A percentile compares a stretch with the other conserved stretches of the same genome.
phyloP scores from a whole-genome alignment of 805 yeast genomes.

The Myxozyma monticola region DNA sequence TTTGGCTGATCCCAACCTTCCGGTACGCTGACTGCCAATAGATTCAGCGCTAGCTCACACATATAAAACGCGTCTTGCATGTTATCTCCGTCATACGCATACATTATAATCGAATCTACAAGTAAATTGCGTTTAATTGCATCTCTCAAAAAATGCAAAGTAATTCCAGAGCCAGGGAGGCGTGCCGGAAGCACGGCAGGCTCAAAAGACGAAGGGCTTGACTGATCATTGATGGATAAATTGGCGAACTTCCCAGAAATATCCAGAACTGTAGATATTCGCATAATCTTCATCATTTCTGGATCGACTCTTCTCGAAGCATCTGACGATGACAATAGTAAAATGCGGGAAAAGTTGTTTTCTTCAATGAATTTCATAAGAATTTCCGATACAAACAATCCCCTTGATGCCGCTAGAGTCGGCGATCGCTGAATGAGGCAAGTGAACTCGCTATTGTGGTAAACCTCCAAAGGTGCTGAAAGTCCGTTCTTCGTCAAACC shows the following conservation, averaged over 20 bases:
- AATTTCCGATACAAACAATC: constrained; percentile 53
- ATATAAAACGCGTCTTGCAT: constrained; percentile 62
- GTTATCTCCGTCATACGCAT: constrained; percentile 91
- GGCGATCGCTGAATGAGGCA: constrained; percentile 86
- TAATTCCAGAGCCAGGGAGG: constrained; percentile 41
- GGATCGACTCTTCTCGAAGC: constrained; percentile 40
- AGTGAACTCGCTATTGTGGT: constrained; percentile 47
- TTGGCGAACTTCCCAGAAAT: constrained; percentile 9
- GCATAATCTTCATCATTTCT: constrained; percentile 1
- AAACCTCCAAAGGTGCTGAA: constrained; percentile 68
- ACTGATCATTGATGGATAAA: constrained; percentile 6
- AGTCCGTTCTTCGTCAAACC: constrained; percentile 39
- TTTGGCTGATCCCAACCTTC: constrained; percentile 54
- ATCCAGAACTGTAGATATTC: constrained; percentile 2
- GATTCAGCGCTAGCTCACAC: constrained; percentile 43
- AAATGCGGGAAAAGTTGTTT: constrained; percentile 46
- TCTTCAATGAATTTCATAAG: constrained; percentile 50
- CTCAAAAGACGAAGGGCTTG: background rate
- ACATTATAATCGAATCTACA: constrained; percentile 51
- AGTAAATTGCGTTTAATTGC: constrained; percentile 3
- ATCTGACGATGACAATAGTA: constrained; percentile 72
- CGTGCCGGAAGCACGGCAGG: constrained; percentile 14
- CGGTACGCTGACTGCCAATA: constrained; percentile 33
- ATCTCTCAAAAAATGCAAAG: constrained; percentile 33
- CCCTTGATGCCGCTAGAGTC: constrained; percentile 61